Conservation (phyloP, 441 rosid species). For the Metrosideros polymorpha region DNA sequence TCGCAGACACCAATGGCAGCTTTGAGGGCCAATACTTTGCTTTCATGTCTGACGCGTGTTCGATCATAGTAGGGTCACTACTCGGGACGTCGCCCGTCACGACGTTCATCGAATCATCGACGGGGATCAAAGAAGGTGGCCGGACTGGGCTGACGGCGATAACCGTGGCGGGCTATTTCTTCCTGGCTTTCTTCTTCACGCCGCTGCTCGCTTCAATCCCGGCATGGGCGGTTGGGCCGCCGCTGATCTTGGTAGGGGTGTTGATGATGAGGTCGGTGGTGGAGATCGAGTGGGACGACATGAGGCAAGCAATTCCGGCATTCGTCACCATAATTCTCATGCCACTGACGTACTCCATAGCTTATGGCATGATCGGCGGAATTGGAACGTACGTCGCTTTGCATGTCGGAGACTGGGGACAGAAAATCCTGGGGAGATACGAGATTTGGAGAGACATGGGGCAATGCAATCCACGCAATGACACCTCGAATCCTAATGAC, state of each 20-base stretch:
- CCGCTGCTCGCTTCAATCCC: constrained; percentile 76
- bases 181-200: constrained; percentile 68
- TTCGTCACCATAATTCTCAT: not conserved
- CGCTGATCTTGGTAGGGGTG: constrained; percentile 74
- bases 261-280: constrained; percentile 61
- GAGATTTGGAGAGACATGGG: not conserved
- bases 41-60: constrained; percentile 65
- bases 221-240: constrained; percentile 88
- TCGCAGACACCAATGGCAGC: constrained; percentile 36
- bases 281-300: constrained; percentile 3
- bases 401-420: not conserved
- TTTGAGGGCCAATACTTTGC: constrained; percentile 77
- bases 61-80: constrained; percentile 65
- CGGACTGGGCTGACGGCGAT: constrained; percentile 68
- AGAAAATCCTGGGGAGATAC: not conserved
- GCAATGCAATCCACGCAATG: not conserved
- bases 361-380: constrained; percentile 1
- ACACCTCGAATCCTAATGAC: not conserved
- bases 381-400: not conserved
- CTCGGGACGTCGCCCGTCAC: constrained; percentile 83
- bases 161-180: constrained; percentile 62
- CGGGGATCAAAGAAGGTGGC: constrained; percentile 83
- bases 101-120: constrained; percentile 58
- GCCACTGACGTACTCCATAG: constrained; percentile 1
- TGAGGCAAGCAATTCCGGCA: constrained; percentile 4